Percentiles rank a stretch among this genome's conserved stretches.
These are phyloP conservation scores for Suillus fuscotomentosus DNA, from an alignment of 768 basidiomycete species.

Conservation along the genomic window DNA sequence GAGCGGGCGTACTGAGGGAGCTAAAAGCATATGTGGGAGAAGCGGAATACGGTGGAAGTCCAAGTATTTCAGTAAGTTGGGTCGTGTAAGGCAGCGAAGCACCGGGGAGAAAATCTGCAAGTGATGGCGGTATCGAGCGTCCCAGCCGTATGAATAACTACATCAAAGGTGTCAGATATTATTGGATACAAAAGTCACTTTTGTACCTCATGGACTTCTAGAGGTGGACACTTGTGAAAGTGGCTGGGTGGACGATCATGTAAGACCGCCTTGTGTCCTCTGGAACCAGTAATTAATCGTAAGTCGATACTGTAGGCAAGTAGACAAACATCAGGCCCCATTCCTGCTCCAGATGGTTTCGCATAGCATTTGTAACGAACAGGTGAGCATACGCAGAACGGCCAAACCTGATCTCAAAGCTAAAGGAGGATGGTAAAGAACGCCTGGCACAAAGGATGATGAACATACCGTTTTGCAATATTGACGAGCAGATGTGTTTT, in stretches of 20 bases:
- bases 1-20: conserved; percentile 38
- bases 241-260: conserved; percentile 89
- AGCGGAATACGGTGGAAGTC: conserved; percentile 20
- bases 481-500: conserved; percentile 63
- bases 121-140: conserved; percentile 32
- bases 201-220: conserved; percentile 75
- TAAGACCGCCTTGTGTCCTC: conserved; percentile 76
- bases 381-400: conserved; percentile 81
- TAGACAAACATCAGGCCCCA: conserved; percentile 74
- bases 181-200: not conserved
- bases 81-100: conserved; percentile 56
- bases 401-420: conserved; percentile 86
- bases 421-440: conserved; percentile 27
- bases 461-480: conserved; percentile 68
- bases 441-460: not conserved
- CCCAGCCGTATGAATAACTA: conserved; percentile 55
- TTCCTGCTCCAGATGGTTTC: conserved; percentile 58
- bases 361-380: conserved; percentile 92
- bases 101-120: conserved; percentile 53
- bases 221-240: conserved; percentile 69
- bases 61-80: conserved; percentile 48
- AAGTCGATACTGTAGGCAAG: not conserved
- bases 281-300: conserved; percentile 29
- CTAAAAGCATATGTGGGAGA: conserved; percentile 22
- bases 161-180: not conserved